Conservation (phyloP, 31 red algal genomes). For the Odonthalia washingtoniensis region DNA sequence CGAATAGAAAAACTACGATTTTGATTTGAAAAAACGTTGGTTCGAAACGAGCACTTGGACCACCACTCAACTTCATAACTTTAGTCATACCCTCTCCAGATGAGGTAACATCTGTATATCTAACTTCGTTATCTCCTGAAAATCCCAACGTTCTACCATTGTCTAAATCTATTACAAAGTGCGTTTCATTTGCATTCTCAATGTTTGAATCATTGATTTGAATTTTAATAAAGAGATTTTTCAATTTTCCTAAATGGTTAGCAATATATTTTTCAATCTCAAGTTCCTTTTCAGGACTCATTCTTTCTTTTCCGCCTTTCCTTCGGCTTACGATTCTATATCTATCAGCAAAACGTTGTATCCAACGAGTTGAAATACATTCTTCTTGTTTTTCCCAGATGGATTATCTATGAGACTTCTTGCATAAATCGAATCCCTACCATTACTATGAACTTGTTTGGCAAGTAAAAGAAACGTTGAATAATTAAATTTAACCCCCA, state of each 20-base stretch:
- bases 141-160: slow-evolving; percentile 25
- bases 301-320: background rate
- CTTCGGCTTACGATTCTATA: background rate
- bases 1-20: slow-evolving; percentile 27
- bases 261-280: slow-evolving; percentile 34
- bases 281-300: slow-evolving; percentile 7
- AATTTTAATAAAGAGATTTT: background rate
- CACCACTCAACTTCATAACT: slow-evolving; percentile 1
- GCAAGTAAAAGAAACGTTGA: background rate
- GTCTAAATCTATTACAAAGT: background rate
- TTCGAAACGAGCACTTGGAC: background rate
- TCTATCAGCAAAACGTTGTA: background rate
- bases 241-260: slow-evolving; percentile 1
- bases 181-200: slow-evolving; percentile 43
- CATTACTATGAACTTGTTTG: background rate
- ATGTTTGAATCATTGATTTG: slow-evolving; percentile 9
- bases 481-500: background rate
- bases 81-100: background rate
- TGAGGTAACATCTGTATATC: slow-evolving; percentile 14
- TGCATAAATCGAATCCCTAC: background rate
- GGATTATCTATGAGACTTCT: background rate
- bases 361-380: background rate
- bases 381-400: background rate
- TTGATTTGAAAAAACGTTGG: slow-evolving; percentile 3
- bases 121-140: slow-evolving; percentile 5